Conservation (phyloP, 495 filamentous ascomycete species). For the Evernia prunastri region DNA sequence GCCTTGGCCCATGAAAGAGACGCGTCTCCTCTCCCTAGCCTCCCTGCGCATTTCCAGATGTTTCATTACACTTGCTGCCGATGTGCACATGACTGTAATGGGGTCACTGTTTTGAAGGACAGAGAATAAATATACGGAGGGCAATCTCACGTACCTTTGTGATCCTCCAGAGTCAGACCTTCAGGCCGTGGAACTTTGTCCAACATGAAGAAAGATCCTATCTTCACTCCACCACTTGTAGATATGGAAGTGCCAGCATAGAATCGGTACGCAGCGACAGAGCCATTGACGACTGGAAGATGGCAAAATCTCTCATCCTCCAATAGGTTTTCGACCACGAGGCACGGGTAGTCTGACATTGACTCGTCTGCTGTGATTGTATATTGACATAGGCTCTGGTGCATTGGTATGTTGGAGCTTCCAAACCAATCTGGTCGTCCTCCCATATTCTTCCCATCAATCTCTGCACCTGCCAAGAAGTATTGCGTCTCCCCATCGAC, state of each 20-base stretch:
- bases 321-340: background rate
- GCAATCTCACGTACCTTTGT: background rate
- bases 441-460: background rate
- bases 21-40: background rate
- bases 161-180: background rate
- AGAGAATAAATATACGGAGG: background rate
- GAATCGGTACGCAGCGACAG: background rate
- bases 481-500: conserved; percentile 1
- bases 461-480: background rate
- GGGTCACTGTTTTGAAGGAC: background rate
- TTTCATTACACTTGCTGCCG: background rate
- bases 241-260: background rate
- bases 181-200: background rate
- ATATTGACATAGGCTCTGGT: background rate
- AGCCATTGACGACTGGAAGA: background rate
- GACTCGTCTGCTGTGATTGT: background rate
- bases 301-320: background rate
- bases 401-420: background rate
- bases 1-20: background rate
- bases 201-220: background rate
- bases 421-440: background rate
- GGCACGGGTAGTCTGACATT: background rate
- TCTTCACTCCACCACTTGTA: background rate
- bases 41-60: background rate
- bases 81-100: background rate